Base-by-base conservation (phyloP, 257 asterid species). In the Dorcoceras hygrometricum region DNA sequence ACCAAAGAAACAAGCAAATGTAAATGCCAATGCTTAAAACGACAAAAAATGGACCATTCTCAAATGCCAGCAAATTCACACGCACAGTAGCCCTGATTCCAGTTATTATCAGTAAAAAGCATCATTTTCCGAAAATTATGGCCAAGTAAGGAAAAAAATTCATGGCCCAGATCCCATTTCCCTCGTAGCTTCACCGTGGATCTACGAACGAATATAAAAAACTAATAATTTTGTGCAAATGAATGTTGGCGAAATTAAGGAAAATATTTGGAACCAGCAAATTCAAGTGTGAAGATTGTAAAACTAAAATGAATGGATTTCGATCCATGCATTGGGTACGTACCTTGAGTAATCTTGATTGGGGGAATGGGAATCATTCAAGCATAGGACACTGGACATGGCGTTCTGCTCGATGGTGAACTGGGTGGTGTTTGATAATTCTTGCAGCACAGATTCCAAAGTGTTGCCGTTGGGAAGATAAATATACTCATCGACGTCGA, bases 401-500 rank as follows among this genome's bases (percentile, higher is more conserved):
- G 90, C 82, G 28, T 82, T 82, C 69, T 84, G 90, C 81, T 84
- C 82, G 10, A 84, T 79, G 1, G 90, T 84, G 77, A 84, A 82
- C 82, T 84, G 90, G n/a, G 90, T 82, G 74, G 71, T 54, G 57
- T 80, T 76, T 29, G 81, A 74, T 66, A 82, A 80, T 14, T 82
- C 86, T 0, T 22, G 8, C 18, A 84, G 7, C 14, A 84, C 90
- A 1, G 83, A 73, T 18, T 82, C 77, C 48, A 84, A 62, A 4
- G 75, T 64, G 72, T 71, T 50, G 19, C 87, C 87, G n/a, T 74
- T 78, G 34, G 87, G 86, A 2, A 84, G 51, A n/a, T 76, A 75
- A 0, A 84, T 77, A 10, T 84, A 84, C 82, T 84, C 90, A n/a
- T 84, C 87, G 1, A 84, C 86, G n/a, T 84, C 90, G 46, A 84